Evolutionary conservation across 345 rosid species (phyloP).

Genomic region (Ceriops tagal): DNA sequence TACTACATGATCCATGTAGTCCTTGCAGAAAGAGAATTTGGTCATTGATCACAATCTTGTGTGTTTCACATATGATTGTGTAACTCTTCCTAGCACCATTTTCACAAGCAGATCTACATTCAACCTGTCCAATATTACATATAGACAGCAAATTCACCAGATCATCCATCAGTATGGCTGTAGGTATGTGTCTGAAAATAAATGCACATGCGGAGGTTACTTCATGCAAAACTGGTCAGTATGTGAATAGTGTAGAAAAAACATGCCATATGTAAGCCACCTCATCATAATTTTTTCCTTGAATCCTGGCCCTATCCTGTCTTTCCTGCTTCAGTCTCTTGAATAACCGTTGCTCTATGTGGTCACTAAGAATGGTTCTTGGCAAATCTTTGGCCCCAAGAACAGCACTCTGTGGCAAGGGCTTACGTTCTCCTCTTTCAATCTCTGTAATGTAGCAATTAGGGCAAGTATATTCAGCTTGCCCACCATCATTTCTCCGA

Average conservation of each 20-base stretch:
- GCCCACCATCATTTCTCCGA: slow-evolving; percentile 97
- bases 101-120: too few species aligned
- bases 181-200: too few species aligned
- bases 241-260: not conserved
- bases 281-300: slow-evolving; percentile 82
- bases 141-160: too few species aligned
- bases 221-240: not conserved
- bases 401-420: slow-evolving; percentile 92
- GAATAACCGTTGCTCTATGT: slow-evolving; percentile 81
- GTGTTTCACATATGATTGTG: too few species aligned
- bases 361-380: slow-evolving; percentile 88
- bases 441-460: slow-evolving; percentile 88
- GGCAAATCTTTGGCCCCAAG: slow-evolving; percentile 99
- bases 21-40: too few species aligned
- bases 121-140: too few species aligned
- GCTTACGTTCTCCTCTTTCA: slow-evolving; percentile 87
- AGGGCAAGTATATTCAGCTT: slow-evolving; percentile 99
- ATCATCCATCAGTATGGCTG: too few species aligned
- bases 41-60: too few species aligned
- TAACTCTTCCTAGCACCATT: too few species aligned
- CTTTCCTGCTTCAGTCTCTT: slow-evolving; percentile 73
- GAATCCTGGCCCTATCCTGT: slow-evolving; percentile 73
- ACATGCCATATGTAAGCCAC: slow-evolving; percentile 31
- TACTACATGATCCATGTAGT: too few species aligned
- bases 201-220: too few species aligned